Base-by-base conservation (phyloP, 75 land plant genomes). In the Isoetes taiwanensis region DNA sequence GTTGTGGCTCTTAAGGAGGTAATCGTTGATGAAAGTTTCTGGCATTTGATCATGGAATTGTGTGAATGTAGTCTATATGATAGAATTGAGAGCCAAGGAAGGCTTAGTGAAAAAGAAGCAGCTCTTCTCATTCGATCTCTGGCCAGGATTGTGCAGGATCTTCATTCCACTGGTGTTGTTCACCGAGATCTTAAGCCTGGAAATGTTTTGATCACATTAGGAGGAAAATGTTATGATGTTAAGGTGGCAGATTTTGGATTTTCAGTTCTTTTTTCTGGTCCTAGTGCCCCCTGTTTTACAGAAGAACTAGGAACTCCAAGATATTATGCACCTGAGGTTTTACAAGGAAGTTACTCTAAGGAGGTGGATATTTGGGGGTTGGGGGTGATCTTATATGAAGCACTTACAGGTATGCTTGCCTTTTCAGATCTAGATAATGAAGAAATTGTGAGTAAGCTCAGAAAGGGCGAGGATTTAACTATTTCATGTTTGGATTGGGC, bases 31-130 rank as follows among this genome's bases (percentile, higher is more conserved):
- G 12, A 37, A 14, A 6, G 50, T n/a, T 5, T 46, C 12, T 46
- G 50, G 50, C 50, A 46, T 46, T 23, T 46, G 6, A 23, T 46
- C 25, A 19, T 46, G 16, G 50, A 46, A 23, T 16, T 46, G 50
- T 46, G 50, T 46, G 50, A 19, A n/a, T 46, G 50, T 23, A 46
- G 50, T 46, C 23, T 46, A 23, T 23, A 46, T 46, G 50, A 46
- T 46, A 46, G 50, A 23, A 46, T 46, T 23, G 21, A 46, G 50
- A 46, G 6, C 5, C 25, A 46, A 23, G 21, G 19, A 19, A 23
- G 50, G 50, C 50, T 46, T 16, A 19, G n/a, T 16, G 50, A 46
- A 23, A 46, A 23, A 23, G 50, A 46, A n/a, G 50, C 50, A 6
- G 50, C 50, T 5, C 50, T 46, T 16, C 50, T 46, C 50, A 19